phyloP scores from a whole-genome alignment of 2,329 filamentous ascomycete genomes.

The Penicillium palitans region DNA sequence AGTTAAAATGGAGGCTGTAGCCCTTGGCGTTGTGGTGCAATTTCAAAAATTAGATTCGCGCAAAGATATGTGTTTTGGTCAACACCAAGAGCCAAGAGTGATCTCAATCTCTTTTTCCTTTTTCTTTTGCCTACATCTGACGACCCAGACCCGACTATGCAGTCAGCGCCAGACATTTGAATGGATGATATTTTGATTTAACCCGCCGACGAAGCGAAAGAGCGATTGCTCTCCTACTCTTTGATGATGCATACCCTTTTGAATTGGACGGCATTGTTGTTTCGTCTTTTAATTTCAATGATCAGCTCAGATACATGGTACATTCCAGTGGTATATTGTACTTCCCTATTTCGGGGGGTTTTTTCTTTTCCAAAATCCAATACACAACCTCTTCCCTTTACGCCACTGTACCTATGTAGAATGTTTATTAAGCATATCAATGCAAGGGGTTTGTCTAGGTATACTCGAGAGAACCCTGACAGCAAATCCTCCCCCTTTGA shows the following conservation, averaged over 20 bases:
- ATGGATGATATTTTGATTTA: background rate
- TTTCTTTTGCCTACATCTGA: background rate
- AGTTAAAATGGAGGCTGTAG: too few species aligned
- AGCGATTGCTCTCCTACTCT: background rate
- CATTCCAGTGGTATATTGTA: background rate
- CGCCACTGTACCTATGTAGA: background rate
- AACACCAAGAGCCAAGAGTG: too few species aligned
- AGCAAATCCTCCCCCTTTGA: background rate
- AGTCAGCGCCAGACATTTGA: background rate
- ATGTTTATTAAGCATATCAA: background rate
- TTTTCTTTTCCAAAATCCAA: background rate
- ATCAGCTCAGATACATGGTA: background rate
- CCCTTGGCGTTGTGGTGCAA: too few species aligned
- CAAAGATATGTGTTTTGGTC: too few species aligned
- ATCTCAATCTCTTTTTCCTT: background rate
- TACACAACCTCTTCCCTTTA: background rate
- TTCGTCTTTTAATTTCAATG: background rate
- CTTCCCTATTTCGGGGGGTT: background rate
- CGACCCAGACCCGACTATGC: background rate
- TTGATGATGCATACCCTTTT: background rate
- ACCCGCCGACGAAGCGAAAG: background rate
- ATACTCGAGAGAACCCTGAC: background rate
- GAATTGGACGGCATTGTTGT: background rate
- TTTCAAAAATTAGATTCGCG: too few species aligned
- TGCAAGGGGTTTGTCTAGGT: background rate